Evolutionary conservation across 2,329 filamentous ascomycete species (phyloP).

Genomic region (Ophiostoma piceae): DNA sequence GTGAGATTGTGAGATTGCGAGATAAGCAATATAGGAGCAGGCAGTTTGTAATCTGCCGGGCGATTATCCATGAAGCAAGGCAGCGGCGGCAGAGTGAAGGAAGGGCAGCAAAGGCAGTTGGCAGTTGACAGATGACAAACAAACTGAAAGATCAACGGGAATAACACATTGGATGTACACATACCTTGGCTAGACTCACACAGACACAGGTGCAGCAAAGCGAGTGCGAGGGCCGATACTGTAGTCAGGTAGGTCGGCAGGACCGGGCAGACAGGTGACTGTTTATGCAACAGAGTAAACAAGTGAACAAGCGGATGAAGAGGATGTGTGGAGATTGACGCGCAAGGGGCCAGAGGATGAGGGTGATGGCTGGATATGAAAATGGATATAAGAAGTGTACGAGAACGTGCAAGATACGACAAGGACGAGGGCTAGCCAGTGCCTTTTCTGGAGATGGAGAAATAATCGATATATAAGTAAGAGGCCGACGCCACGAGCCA

Average conservation of each 20-base stretch:
- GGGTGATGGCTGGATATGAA: neutral
- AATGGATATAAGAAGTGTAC: neutral
- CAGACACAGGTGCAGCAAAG: neutral
- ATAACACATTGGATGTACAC: slow-evolving; percentile 13
- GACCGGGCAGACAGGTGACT: neutral
- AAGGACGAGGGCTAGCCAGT: neutral
- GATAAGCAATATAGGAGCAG: neutral
- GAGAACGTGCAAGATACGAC: neutral
- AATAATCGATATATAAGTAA: neutral
- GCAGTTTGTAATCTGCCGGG: neutral
- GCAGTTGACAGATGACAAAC: neutral
- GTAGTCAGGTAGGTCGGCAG: neutral
- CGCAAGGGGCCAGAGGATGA: neutral
- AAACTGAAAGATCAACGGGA: neutral
- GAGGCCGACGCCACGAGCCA: neutral
- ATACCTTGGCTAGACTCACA: neutral
- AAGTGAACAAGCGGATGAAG: neutral
- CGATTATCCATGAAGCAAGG: neutral
- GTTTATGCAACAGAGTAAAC: neutral
- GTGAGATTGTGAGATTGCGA: neutral
- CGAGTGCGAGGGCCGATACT: slow-evolving; percentile 6
- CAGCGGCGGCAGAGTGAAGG: neutral
- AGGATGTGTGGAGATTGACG: neutral
- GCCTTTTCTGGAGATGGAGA: neutral
- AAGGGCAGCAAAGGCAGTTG: neutral